Base-by-base conservation (phyloP, 2,329 filamentous ascomycete genomes). In the Fusarium bulbicola region DNA sequence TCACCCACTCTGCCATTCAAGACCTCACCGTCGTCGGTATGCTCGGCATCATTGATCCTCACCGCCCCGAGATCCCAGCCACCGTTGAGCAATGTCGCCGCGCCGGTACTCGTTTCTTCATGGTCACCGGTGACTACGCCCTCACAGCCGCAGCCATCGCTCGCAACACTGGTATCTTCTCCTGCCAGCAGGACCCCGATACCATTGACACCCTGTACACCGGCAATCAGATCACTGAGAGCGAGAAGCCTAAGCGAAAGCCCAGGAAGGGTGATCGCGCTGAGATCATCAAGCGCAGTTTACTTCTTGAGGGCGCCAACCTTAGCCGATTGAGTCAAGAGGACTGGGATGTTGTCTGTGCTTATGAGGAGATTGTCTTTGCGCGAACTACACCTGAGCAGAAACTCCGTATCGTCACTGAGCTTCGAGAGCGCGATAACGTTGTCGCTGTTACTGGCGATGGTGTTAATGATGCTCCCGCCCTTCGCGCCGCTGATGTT, bases 391-490 rank as follows among this genome's bases (percentile, higher is more conserved):
- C 91, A 0, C 92, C 92, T 0, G 87, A 90, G 63, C 92, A 92
- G 42, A 93, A 93, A 77, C 89, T 92, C 13, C 88, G 91, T 46
- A 93, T 93, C 85, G 92, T 94, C 50, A 88, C 90, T 63, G 90
- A 91, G 53, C 85, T 93, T 28, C 91, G 92, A 72, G 79, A 82
- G 26, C 82, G 87, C 20, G 86, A 87, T 26, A 88, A 90, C 34
- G 88, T 87, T 3, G 91, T 90, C 16, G 92, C 91, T 39, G 92
- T 93, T 84, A 93, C 92, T n/a, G 92, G 92, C 36, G 92, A 94
- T 69, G 90, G 90, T 15, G 92, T 91, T 14, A 92, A 92, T 63
- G 90, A 92, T 68, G 90, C 90, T 0, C 90, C 90, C 2, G 90
- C 90, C 5, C 82, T 92, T 39, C 90, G 90, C 57, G 90, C 89